phyloP scores from a whole-genome alignment of 495 filamentous ascomycete species.

The Neurospora sp. region DNA sequence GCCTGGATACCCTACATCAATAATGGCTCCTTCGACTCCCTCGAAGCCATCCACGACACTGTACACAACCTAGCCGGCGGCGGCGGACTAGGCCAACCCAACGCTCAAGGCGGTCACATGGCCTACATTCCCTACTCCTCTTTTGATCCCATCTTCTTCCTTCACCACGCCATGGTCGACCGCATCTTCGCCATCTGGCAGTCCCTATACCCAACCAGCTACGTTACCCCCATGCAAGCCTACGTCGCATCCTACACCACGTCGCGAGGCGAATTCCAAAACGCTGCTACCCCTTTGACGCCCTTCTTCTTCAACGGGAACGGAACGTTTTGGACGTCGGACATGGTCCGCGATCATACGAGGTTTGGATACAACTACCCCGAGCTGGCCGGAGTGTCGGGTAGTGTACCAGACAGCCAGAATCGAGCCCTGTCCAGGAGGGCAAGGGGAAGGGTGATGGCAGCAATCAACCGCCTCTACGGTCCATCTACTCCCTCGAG shows the following conservation, averaged over 20 bases:
- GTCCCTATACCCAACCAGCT: slow-evolving; percentile 48
- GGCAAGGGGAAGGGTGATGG: slow-evolving; percentile 25
- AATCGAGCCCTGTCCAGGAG: slow-evolving; percentile 12
- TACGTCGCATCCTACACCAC: slow-evolving; percentile 42
- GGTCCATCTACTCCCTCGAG: slow-evolving; percentile 31
- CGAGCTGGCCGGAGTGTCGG: slow-evolving; percentile 32
- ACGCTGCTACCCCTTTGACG: slow-evolving; percentile 30
- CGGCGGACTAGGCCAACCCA: slow-evolving; percentile 7
- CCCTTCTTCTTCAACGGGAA: slow-evolving; percentile 35
- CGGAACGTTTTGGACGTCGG: slow-evolving; percentile 42
- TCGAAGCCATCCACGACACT: slow-evolving; percentile 56
- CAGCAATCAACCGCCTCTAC: slow-evolving; percentile 46
- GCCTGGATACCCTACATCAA: slow-evolving; percentile 31
- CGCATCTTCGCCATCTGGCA: slow-evolving; percentile 67
- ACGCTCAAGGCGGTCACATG: slow-evolving; percentile 49
- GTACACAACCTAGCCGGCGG: slow-evolving; percentile 51
- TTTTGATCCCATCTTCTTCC: slow-evolving; percentile 67
- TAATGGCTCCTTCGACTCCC: slow-evolving; percentile 38
- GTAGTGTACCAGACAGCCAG: not conserved
- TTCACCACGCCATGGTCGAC: slow-evolving; percentile 59
- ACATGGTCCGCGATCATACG: slow-evolving; percentile 30
- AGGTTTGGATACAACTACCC: slow-evolving; percentile 53
- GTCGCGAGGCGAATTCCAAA: slow-evolving; percentile 28
- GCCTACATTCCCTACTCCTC: slow-evolving; percentile 52
- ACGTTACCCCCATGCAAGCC: slow-evolving; percentile 40